These are phyloP conservation scores for Cyclostephanos tholiformis DNA, from an alignment of 108 stramenopile genomes.

Conservation along the genomic window DNA sequence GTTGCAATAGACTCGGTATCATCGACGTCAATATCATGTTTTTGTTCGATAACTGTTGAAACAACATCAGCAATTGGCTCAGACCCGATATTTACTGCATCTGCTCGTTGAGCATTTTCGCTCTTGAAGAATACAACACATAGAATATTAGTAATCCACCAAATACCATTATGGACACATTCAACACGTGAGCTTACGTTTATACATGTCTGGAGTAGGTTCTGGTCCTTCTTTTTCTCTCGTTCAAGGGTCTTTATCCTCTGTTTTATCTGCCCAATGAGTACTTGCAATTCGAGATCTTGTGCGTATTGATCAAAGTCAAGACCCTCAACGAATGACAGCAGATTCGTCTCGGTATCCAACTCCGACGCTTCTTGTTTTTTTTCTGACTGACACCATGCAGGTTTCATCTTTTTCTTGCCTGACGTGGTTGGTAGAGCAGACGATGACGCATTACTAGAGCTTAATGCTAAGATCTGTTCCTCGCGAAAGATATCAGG, in stretches of 20 bases:
- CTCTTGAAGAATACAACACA: slow-evolving; percentile 19
- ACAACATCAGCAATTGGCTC: slow-evolving; percentile 27
- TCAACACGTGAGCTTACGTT: slow-evolving; percentile 30
- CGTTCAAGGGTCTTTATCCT: slow-evolving; percentile 48
- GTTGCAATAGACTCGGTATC: slow-evolving; percentile 49
- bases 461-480: neutral
- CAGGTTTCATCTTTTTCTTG: slow-evolving; percentile 50
- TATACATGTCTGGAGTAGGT: slow-evolving; percentile 27
- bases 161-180: neutral
- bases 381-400: slow-evolving; percentile 82
- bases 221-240: slow-evolving; percentile 56
- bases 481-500: neutral
- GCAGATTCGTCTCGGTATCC: slow-evolving; percentile 72
- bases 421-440: neutral
- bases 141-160: neutral
- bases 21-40: slow-evolving; percentile 30
- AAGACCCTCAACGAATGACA: slow-evolving; percentile 72
- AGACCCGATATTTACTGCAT: slow-evolving; percentile 20
- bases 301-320: slow-evolving; percentile 81
- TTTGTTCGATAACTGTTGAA: slow-evolving; percentile 20
- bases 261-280: slow-evolving; percentile 51
- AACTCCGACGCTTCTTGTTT: slow-evolving; percentile 40
- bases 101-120: slow-evolving; percentile 46
- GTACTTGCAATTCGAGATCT: slow-evolving; percentile 70
- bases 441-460: neutral